These are phyloP conservation scores for Ophioceras dolichostomum DNA, from an alignment of 2,329 filamentous ascomycete species.

Conservation along the genomic window DNA sequence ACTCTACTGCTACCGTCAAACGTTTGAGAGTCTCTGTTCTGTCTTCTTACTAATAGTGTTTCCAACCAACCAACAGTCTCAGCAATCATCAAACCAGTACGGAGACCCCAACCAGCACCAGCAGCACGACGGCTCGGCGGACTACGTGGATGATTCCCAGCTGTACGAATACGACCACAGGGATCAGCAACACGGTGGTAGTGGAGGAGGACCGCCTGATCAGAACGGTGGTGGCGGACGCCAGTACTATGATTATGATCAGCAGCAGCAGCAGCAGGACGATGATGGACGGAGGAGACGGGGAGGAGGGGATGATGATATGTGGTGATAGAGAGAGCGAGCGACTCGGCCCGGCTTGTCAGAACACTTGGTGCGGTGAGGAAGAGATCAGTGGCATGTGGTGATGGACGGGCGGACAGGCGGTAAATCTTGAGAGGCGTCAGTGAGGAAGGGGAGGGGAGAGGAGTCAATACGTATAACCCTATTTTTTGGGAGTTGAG, in stretches of 20 bases:
- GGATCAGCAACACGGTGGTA: conserved; percentile 9
- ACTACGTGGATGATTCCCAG: conserved; percentile 21
- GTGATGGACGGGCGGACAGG: background rate
- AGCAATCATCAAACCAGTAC: conserved; percentile 17
- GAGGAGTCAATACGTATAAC: too few relatives aligned
- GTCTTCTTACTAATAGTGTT: too few relatives aligned
- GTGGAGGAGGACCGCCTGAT: conserved; percentile 2
- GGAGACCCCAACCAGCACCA: conserved; percentile 13
- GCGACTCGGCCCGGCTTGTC: too few relatives aligned
- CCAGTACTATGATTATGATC: conserved; percentile 13
- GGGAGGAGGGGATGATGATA: conserved; percentile 10
- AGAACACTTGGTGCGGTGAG: too few relatives aligned
- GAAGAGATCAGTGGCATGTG: too few relatives aligned
- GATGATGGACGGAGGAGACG: conserved; percentile 7
- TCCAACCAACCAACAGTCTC: too few relatives aligned
- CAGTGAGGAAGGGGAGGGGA: too few relatives aligned
- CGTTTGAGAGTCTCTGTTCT: too few relatives aligned
- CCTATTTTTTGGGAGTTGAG: too few relatives aligned
- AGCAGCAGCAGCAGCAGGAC: conserved; percentile 5
- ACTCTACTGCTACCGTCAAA: too few relatives aligned
- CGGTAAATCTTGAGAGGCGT: too few relatives aligned
- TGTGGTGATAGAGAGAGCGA: conserved; percentile 15
- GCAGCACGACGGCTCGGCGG: conserved; percentile 11
- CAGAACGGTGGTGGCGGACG: background rate
- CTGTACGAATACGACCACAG: conserved; percentile 21